Base-by-base conservation (phyloP, 108 stramenopile genomes). In the Skeletonema costatum region DNA sequence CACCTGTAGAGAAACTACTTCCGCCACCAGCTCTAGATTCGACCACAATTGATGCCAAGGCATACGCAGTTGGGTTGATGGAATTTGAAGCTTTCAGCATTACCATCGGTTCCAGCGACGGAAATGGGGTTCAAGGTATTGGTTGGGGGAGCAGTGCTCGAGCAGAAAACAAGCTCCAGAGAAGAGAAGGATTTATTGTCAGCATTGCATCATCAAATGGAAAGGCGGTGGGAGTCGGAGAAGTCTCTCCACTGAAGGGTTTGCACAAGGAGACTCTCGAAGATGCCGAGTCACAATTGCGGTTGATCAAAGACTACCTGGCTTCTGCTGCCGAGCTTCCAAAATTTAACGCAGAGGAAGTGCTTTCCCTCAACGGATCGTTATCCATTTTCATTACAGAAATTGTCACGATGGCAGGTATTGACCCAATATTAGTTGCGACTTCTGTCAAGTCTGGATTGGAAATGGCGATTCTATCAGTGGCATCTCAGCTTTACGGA, bases 401-500 rank as follows among this genome's bases (percentile, higher is more conserved):
- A 13, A 68, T 92, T 0, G 58, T 74, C n/a, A 60, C 74, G 25
- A 42, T 59, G 31, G 66, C 66, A 31, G 78, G 71, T 14, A 75
- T 90, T 21, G 69, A 67, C n/a, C 44, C 66, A 31, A 61, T 66
- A 3, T 50, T 38, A 17, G 41, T 87, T 29, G 64, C 77, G 5
- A 51, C 71, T 51, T 88, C 90, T 74, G 90, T 96, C 44, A 75
- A 85, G 17, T 81, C 90, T 50, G 92, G 92, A 2, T 41, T 96
- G 21, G 95, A 96, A 78, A 95, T 93, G 92, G 90, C 92, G n/a
- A 39, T 95, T 35, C 72, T 92, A 30, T 89, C 89, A 58, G 48
- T 94, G 21, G 75, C 89, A 25, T 85, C 90, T 32, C 90, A 90
- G 46, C 36, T 80, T 30, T 61, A 68, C 16, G 77, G 83, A 73